Evolutionary conservation across 2,329 filamentous ascomycete species (phyloP).

Genomic region (Hypoxylon sp.): DNA sequence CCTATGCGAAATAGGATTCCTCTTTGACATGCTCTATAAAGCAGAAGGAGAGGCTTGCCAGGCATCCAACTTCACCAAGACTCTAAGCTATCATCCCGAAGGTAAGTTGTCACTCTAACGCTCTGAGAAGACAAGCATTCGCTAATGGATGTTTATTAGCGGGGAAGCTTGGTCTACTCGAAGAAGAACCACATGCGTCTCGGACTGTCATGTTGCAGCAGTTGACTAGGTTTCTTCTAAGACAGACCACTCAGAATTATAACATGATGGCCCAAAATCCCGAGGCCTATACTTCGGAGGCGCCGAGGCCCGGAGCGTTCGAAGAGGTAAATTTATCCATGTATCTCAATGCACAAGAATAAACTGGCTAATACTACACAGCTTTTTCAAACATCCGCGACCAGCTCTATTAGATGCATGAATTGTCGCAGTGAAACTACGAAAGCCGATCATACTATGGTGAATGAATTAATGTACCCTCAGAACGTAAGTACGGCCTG

Average conservation of each 20-base stretch:
- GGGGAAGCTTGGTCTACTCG: conserved; percentile 82
- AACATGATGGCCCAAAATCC: conserved; percentile 74
- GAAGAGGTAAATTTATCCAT: conserved; percentile 70
- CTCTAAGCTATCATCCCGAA: conserved; percentile 86
- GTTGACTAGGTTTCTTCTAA: conserved; percentile 86
- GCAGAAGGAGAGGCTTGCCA: conserved; percentile 95
- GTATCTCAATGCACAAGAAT: conserved; percentile 10
- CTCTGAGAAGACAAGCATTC: conserved; percentile 12
- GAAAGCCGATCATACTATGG: conserved; percentile 81
- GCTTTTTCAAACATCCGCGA: conserved; percentile 78
- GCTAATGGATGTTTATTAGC: conserved; percentile 62
- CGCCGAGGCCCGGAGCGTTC: conserved; percentile 60
- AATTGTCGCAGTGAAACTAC: conserved; percentile 90
- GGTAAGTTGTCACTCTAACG: conserved; percentile 60
- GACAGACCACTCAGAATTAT: conserved; percentile 84
- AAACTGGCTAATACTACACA: conserved; percentile 53
- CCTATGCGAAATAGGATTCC: conserved; percentile 92
- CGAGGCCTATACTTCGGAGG: conserved; percentile 58
- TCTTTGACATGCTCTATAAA: conserved; percentile 99
- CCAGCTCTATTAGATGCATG: conserved; percentile 84
- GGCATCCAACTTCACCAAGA: conserved; percentile 93
- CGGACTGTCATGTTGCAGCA: conserved; percentile 88
- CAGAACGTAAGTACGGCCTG: conserved; percentile 58
- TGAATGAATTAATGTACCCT: conserved; percentile 90
- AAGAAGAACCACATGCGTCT: conserved; percentile 83